Evolutionary conservation across 2,329 filamentous ascomycete genomes (phyloP).

Genomic region (Hypoxylon rubiginosum): DNA sequence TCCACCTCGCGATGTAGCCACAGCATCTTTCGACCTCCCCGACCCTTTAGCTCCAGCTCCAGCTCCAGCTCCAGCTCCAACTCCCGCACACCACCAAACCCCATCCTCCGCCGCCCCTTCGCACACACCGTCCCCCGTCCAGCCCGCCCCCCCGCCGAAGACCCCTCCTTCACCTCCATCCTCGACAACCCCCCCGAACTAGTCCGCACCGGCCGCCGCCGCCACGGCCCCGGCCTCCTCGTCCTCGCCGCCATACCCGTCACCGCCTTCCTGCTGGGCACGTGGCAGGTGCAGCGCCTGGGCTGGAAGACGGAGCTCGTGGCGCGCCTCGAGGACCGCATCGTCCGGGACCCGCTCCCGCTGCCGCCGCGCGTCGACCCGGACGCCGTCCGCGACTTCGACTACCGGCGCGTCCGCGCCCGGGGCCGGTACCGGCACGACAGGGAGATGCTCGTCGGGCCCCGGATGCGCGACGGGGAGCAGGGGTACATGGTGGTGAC

Average conservation of each 20-base stretch:
- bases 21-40: constrained; percentile 4
- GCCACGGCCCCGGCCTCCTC: constrained; percentile 84
- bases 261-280: constrained; percentile 89
- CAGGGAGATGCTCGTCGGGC: constrained; percentile 95
- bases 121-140: constrained; percentile 51
- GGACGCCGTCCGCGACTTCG: constrained; percentile 85
- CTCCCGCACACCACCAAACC: constrained; percentile 2
- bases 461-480: constrained; percentile 87
- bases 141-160: constrained; percentile 70
- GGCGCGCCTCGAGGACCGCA: constrained; percentile 90
- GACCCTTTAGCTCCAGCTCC: not conserved
- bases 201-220: constrained; percentile 77
- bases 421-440: constrained; percentile 84
- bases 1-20: constrained; percentile 15
- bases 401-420: constrained; percentile 87
- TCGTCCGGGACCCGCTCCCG: constrained; percentile 86
- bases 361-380: constrained; percentile 87
- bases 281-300: constrained; percentile 95
- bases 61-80: no score
- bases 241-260: constrained; percentile 89
- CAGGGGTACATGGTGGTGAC: constrained; percentile 94
- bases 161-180: constrained; percentile 85
- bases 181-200: constrained; percentile 87
- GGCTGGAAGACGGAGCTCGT: constrained; percentile 95
- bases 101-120: constrained; percentile 43